Percentiles rank a stretch among this genome's conserved stretches.
Evolutionary conservation across 768 basidiomycete genomes (phyloP).

Genomic region (Boletus speciosus): DNA sequence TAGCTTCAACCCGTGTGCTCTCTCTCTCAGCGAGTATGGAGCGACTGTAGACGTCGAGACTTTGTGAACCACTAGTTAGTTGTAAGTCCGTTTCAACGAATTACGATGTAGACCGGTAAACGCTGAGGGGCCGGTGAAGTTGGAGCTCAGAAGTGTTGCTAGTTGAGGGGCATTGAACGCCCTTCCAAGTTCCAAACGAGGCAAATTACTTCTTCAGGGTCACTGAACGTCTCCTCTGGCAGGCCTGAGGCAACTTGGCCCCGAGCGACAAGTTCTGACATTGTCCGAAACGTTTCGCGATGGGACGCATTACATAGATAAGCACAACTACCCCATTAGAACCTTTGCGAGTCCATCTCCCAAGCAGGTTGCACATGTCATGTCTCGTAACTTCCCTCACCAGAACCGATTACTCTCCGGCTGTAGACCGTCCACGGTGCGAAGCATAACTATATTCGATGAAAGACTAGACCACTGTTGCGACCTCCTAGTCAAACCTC

Average conservation of each 20-base stretch:
- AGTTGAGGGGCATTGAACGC: slow-evolving; percentile 8
- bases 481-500: neutral
- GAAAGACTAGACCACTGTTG: slow-evolving; percentile 39
- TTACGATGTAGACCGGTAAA: slow-evolving; percentile 1
- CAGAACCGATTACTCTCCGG: slow-evolving; percentile 34
- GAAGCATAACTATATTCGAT: slow-evolving; percentile 39
- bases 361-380: neutral
- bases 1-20: neutral
- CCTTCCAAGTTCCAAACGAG: slow-evolving; percentile 22
- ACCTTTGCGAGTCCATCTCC: neutral
- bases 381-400: slow-evolving; percentile 14
- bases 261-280: neutral
- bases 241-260: neutral
- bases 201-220: neutral
- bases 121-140: neutral
- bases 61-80: neutral
- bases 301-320: neutral
- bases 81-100: slow-evolving; percentile 4
- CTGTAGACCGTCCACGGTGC: slow-evolving; percentile 25
- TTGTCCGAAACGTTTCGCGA: neutral
- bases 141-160: neutral
- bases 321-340: neutral
- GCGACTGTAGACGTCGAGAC: neutral
- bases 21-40: neutral
- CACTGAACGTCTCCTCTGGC: too few species aligned